phyloP scores from a whole-genome alignment of 768 basidiomycete species.

The Lentinus brumalis region DNA sequence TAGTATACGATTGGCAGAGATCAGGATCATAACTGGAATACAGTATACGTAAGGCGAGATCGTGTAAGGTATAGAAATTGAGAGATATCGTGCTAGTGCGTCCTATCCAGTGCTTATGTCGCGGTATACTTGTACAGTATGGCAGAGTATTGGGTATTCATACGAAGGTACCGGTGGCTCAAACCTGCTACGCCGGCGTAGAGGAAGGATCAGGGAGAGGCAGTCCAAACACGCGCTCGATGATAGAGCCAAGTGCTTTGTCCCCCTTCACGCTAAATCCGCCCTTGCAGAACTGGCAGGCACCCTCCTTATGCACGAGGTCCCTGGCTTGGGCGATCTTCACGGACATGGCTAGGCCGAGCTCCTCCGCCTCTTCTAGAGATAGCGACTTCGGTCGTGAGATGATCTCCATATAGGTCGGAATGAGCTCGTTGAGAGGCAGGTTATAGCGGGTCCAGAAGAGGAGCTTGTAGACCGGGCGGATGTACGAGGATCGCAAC shows the following conservation, averaged over 20 bases:
- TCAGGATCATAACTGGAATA: too few species aligned
- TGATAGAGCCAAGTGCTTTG: background rate
- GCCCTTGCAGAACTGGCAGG: background rate
- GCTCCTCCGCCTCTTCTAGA: slow-evolving; percentile 7
- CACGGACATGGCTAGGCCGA: slow-evolving; percentile 7
- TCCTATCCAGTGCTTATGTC: background rate
- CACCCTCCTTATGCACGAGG: slow-evolving; percentile 4
- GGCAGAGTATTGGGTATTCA: background rate
- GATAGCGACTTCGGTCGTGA: slow-evolving; percentile 8
- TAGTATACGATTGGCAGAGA: too few species aligned
- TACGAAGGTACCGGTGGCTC: background rate
- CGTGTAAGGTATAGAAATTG: too few species aligned
- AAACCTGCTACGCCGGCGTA: background rate
- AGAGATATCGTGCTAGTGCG: too few species aligned
- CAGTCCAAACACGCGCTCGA: background rate
- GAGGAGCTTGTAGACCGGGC: slow-evolving; percentile 15
- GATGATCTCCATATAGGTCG: slow-evolving; percentile 14
- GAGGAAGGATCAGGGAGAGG: background rate
- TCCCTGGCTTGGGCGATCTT: slow-evolving; percentile 16
- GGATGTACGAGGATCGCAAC: slow-evolving; percentile 9
- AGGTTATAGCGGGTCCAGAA: slow-evolving; percentile 18
- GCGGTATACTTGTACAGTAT: background rate
- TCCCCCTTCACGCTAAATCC: background rate
- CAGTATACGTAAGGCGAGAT: too few species aligned
- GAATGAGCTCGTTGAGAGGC: slow-evolving; percentile 8